Evolutionary conservation across 1,284 basidiomycete genomes (phyloP).

Genomic region (Cryptococcus neoformans): DNA sequence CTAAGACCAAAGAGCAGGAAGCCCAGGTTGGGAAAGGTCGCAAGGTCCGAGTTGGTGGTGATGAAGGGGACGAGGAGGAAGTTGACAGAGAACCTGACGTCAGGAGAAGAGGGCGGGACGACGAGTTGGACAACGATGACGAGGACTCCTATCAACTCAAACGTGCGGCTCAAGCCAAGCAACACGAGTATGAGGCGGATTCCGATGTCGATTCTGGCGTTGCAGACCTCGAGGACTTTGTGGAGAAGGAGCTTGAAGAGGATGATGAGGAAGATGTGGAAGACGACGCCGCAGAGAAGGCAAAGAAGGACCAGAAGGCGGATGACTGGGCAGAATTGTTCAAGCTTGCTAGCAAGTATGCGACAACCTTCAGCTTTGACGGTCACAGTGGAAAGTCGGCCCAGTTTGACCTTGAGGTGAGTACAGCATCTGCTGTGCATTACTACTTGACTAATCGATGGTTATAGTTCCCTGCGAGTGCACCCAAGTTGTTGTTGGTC

Average conservation of each 20-base stretch:
- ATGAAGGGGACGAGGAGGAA: slow-evolving; percentile 52
- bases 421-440: slow-evolving; percentile 33
- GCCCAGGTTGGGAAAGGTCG: slow-evolving; percentile 81
- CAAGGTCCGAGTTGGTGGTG: slow-evolving; percentile 42
- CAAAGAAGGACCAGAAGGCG: slow-evolving; percentile 49
- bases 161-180: slow-evolving; percentile 58
- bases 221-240: slow-evolving; percentile 59
- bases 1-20: slow-evolving; percentile 77
- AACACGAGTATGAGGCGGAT: slow-evolving; percentile 66
- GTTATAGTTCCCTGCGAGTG: slow-evolving; percentile 51
- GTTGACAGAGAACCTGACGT: slow-evolving; percentile 49
- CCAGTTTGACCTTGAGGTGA: slow-evolving; percentile 75
- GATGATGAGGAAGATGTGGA: slow-evolving; percentile 49
- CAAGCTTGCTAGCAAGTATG: slow-evolving; percentile 53
- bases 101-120: slow-evolving; percentile 45
- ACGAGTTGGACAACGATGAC: slow-evolving; percentile 62
- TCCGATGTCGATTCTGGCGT: slow-evolving; percentile 58
- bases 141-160: slow-evolving; percentile 72
- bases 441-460: background rate
- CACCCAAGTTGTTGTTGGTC: slow-evolving; percentile 87
- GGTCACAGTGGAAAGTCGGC: slow-evolving; percentile 59
- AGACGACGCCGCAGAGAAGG: slow-evolving; percentile 52
- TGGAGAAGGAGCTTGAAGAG: slow-evolving; percentile 60
- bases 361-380: slow-evolving; percentile 70
- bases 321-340: slow-evolving; percentile 51